phyloP scores from a whole-genome alignment of 371 early-diverging fungal species.

The Dichotomocladium elegans region DNA sequence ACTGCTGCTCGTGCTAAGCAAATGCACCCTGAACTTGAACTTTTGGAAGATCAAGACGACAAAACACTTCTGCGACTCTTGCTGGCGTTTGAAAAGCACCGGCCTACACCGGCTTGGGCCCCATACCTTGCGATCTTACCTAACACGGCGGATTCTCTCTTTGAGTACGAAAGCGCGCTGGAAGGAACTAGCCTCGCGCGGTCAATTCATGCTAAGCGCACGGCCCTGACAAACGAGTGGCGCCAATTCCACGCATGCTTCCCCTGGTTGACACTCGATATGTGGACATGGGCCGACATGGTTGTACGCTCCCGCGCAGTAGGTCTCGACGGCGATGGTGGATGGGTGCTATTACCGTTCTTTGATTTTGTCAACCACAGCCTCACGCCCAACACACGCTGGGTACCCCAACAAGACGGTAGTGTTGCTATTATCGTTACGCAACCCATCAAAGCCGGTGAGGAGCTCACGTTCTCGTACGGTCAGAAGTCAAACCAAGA shows the following conservation, averaged over 20 bases:
- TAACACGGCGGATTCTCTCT: neutral
- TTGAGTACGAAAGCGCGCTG: conserved; percentile 4
- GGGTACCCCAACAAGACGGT: conserved; percentile 29
- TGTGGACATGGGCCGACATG: conserved; percentile 50
- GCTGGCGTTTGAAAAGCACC: conserved; percentile 36
- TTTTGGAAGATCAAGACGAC: conserved; percentile 7
- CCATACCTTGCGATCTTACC: conserved; percentile 49
- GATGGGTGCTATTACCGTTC: conserved; percentile 36
- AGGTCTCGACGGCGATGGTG: conserved; percentile 2
- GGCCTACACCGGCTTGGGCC: conserved; percentile 23
- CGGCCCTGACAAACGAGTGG: conserved; percentile 20
- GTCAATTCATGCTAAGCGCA: conserved; percentile 32
- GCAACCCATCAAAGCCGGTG: neutral
- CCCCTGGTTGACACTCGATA: conserved; percentile 27
- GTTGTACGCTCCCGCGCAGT: conserved; percentile 53
- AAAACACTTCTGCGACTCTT: conserved; percentile 34
- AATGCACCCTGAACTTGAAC: neutral
- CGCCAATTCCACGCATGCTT: conserved; percentile 7
- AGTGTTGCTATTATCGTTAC: conserved; percentile 8
- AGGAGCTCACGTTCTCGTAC: conserved; percentile 46
- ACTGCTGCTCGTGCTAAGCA: conserved; percentile 13
- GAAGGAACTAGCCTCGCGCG: conserved; percentile 38
- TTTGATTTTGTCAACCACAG: conserved; percentile 63
- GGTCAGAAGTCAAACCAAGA: conserved; percentile 65
- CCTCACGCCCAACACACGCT: conserved; percentile 36